Base-by-base conservation (phyloP, 2,329 filamentous ascomycete genomes). In the Coniochaeta pulveracea region DNA sequence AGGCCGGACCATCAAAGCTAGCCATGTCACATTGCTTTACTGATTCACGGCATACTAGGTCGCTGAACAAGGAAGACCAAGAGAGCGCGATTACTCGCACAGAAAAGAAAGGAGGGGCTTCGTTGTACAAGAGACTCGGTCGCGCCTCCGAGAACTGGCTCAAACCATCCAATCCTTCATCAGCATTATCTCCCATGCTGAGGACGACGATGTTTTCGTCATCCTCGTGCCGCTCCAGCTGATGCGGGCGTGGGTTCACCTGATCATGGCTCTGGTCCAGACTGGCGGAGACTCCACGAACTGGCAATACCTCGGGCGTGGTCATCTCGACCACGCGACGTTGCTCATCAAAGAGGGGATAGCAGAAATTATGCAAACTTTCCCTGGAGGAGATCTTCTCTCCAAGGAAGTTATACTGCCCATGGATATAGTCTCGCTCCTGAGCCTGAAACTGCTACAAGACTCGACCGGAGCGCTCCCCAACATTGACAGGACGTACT, bases 401-500 rank as follows among this genome's bases (percentile, higher is more conserved):
- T 50, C 56, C 5, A 52, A 50, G 26, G 52, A 55, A 6, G 51
- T 56, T 14, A 41, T 67, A 16, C 40, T 60, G 19, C 64, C 63
- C 2, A 48, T 58, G 24, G 63, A 66, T 14, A 37, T 67, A 3
- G 39, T 63, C 17, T 57, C 58, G 1, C 43, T 67, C 12, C 43
- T 65, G 9, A 51, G 50, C 8, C 39, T 57, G 23, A 51, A 51
- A 10, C 46, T 68, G 19, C 37, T 64, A 2, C 46, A 53, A 26
- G 60, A 66, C 25, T 44, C 50, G 14, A 57, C 56, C 2, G 53
- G 50, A 4, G 52, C 49, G 27, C 51, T 51, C 19, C 50, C 57
- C 3, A 54, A 57, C 18, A 56, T 66, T 11, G 53, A 47, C 23
- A 52, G 57, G 15, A 61, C 56, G 0, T 67, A 66, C 32, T 60